Base-by-base conservation (phyloP, 2,329 filamentous ascomycete genomes). In the Penicillium brasilianum region DNA sequence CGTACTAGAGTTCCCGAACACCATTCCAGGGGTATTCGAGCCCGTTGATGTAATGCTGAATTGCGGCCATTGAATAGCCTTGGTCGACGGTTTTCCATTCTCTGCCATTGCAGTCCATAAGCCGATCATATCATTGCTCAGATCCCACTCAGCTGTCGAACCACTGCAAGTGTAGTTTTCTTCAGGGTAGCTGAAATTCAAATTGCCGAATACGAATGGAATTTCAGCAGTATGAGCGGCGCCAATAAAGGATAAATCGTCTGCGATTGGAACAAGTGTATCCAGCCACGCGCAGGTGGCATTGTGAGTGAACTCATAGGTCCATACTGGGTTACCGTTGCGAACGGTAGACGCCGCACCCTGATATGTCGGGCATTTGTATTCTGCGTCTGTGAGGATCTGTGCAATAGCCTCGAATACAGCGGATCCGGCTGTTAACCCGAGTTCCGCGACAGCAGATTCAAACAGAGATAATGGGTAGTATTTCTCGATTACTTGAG, bases 221-320 rank as follows among this genome's bases (percentile, higher is more conserved):
- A 39, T 39, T 39, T 39, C 37, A 6, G 37, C 37, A 39, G 37
- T 39, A 39, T 39, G 37, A 39, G 37, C 37, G 8, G 37, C 37
- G 7, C 37, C 37, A n/a, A 39, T 2, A 5, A 39, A n/a, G 18
- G 37, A 39, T 16, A 39, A 39, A 39, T 39, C 37, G 37, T 39
- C 37, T 39, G 37, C 37, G 16, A 39, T 39, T 9, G 37, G 16
- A 18, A 39, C 37, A 18, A 39, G 37, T 6, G 56, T 52, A 13
- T 46, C 25, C 14, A 69, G 25, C 69, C 68, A 71, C 8, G 62
- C 13, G 39, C 69, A 71, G 9, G 59, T 69, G 10, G 58, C 14
- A 4, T 57, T 64, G 41, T 70, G 68, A 6, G 54, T 62, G 49
- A 67, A 71, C 39, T 67, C 50, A 36, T 71, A 71, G 2, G 56